These are phyloP conservation scores for Actinidia arguta DNA, from an alignment of 179 eudicot genomes.

Conservation along the genomic window DNA sequence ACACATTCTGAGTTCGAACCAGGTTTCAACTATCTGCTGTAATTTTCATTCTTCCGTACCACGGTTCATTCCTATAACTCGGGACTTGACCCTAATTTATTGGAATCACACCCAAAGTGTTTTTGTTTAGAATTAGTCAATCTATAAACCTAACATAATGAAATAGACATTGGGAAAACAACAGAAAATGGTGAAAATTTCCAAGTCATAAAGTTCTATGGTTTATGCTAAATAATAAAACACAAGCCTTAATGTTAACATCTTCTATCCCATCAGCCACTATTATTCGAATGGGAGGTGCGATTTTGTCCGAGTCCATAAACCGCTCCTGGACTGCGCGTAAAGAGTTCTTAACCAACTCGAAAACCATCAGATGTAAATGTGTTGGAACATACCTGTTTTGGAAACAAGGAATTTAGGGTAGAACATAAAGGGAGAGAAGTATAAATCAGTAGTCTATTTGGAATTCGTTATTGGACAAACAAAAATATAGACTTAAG, in stretches of 20 bases:
- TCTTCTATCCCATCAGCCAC: constrained; percentile 97
- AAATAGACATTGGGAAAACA: background rate
- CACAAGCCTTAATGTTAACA: constrained; percentile 86
- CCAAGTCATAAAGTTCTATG: background rate
- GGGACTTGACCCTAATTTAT: too few species aligned
- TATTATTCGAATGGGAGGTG: constrained; percentile 87
- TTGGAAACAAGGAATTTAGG: background rate
- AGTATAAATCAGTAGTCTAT: background rate
- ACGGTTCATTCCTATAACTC: too few species aligned
- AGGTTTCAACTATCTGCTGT: too few species aligned
- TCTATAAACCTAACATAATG: too few species aligned
- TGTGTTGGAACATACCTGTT: constrained; percentile 92
- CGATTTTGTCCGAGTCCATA: constrained; percentile 80
- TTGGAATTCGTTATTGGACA: background rate
- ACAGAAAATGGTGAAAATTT: background rate
- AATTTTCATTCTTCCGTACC: too few species aligned
- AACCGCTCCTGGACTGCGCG: constrained; percentile 97
- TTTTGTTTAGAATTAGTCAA: too few species aligned
- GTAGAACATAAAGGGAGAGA: background rate
- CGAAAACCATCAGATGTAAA: constrained; percentile 95
- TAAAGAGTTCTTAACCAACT: constrained; percentile 92
- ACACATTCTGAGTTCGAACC: too few species aligned
- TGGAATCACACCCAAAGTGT: too few species aligned
- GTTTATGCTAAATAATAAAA: background rate
- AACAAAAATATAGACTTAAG: background rate